phyloP scores from a whole-genome alignment of 2,329 filamentous ascomycete genomes.

The Aaosphaeria pasadenensis region DNA sequence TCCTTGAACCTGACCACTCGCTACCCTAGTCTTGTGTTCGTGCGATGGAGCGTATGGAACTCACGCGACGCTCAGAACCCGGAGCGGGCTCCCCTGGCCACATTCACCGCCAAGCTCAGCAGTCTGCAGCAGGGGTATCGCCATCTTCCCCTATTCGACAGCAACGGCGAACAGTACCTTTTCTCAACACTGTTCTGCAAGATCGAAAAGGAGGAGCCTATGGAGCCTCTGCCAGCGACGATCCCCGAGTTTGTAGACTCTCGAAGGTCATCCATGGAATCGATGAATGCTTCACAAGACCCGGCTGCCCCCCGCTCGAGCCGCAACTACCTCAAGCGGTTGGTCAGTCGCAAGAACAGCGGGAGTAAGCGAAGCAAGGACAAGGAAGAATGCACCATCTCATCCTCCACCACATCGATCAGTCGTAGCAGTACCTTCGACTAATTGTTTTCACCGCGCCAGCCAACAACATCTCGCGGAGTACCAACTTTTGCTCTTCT shows the following conservation, averaged over 20 bases:
- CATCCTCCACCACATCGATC: slow-evolving; percentile 31
- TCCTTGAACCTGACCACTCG: slow-evolving; percentile 86
- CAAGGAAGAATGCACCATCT: slow-evolving; percentile 23
- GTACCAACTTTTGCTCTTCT: too few species aligned
- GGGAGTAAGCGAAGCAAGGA: slow-evolving; percentile 30
- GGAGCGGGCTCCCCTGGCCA: slow-evolving; percentile 67
- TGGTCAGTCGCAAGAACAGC: slow-evolving; percentile 45
- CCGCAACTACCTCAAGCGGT: slow-evolving; percentile 37
- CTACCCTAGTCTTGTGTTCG: slow-evolving; percentile 88
- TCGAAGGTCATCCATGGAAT: slow-evolving; percentile 24
- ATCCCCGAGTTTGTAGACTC: slow-evolving; percentile 16
- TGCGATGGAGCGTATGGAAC: slow-evolving; percentile 89
- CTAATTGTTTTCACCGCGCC: slow-evolving; percentile 13
- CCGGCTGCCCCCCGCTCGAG: slow-evolving; percentile 28
- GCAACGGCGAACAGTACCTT: slow-evolving; percentile 85
- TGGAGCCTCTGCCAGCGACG: slow-evolving; percentile 37
- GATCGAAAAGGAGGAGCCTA: slow-evolving; percentile 63
- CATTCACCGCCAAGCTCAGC: slow-evolving; percentile 87
- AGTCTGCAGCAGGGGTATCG: slow-evolving; percentile 90
- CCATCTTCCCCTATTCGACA: slow-evolving; percentile 84
- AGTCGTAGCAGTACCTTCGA: slow-evolving; percentile 38
- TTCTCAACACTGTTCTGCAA: slow-evolving; percentile 94
- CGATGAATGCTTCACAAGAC: slow-evolving; percentile 26
- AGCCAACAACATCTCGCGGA: slow-evolving; percentile 13
- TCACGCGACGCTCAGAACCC: slow-evolving; percentile 73